Evolutionary conservation across 805 yeast species (phyloP), one percentile per base, ranked within the genome.

Genomic region (Pichia pseudocactophila): DNA sequence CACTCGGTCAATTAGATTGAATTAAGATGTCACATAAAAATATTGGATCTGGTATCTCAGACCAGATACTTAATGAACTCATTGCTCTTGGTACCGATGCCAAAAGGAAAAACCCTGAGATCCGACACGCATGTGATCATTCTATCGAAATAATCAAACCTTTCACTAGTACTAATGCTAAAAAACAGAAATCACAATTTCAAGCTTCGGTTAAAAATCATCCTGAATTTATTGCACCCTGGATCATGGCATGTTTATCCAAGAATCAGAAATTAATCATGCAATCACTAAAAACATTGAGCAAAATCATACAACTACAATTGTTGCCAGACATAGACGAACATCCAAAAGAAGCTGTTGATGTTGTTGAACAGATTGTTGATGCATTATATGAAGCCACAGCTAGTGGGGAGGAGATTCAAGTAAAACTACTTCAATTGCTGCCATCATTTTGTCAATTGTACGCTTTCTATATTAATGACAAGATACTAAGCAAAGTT

Each of bases 381-480:
- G 81, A 76, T 32, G 79, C 88, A 0, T 68, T 87, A 28, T 68
- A 71, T 27, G 89, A 84, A 44, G 85, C 94, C 0, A 79, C 78
- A 52, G 65, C 83, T 12, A 83, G 92, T 0, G 69, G 76, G 20
- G 97, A 89, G 34, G 46, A 43, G 5, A 81, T 86, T 36, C 97
- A 90, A 60, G 70, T 92, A 48, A 85, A 88, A 55, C 80, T 88
- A 11, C 63, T 90, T 31, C 98, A 90, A 63, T 69, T 85, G 11
- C 66, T 90, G 18, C 96, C 97, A 0, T 68, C 79, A 2, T 64
- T 90, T 28, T 75, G 81, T 57, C 83, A 78, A 53, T 72, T 69
- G 17, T 87, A 87, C 56, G 68, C 77, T 1, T 56, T 61, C 4
- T 65, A 67, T 37, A 69, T 89, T 32, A 64, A 66, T 17, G 89